A percentile compares a stretch with the other conserved stretches of the same genome.
Evolutionary conservation across 768 basidiomycete species (phyloP).

Genomic region (Leccinum disarticulatum): DNA sequence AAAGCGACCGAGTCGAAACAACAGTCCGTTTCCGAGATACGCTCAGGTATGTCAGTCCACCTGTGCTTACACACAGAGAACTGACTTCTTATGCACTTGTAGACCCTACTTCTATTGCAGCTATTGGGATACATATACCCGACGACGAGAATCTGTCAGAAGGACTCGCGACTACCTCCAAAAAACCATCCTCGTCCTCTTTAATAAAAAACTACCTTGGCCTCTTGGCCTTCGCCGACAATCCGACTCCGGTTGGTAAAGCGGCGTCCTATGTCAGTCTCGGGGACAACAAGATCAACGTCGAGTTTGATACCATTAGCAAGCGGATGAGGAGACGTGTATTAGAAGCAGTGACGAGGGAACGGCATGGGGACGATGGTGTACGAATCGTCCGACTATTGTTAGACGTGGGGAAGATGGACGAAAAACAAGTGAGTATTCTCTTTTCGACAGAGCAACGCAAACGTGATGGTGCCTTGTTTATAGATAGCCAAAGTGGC

Average conservation of each 20-base stretch:
- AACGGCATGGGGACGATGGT: too few species aligned
- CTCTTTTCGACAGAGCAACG: neutral
- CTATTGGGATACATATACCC: slow-evolving; percentile 56
- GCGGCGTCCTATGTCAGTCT: too few species aligned
- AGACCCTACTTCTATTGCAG: slow-evolving; percentile 73
- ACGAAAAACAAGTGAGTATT: slow-evolving; percentile 27
- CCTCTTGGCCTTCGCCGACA: slow-evolving; percentile 59
- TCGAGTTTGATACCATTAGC: too few species aligned
- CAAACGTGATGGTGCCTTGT: too few species aligned
- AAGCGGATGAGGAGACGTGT: slow-evolving; percentile 56
- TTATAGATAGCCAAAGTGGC: slow-evolving; percentile 48
- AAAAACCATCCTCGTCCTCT: too few species aligned
- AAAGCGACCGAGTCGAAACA: slow-evolving; percentile 69
- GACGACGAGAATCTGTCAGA: slow-evolving; percentile 51
- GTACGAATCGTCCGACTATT: slow-evolving; percentile 81
- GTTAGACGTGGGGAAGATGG: slow-evolving; percentile 83
- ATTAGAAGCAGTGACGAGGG: slow-evolving; percentile 36
- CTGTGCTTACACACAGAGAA: neutral
- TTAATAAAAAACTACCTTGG: too few species aligned
- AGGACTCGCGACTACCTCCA: too few species aligned
- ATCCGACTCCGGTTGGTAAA: too few species aligned
- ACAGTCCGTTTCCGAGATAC: slow-evolving; percentile 54
- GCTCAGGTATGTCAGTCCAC: slow-evolving; percentile 50
- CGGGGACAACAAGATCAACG: too few species aligned
- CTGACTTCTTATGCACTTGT: slow-evolving; percentile 26